These are phyloP conservation scores for Hyaloscypha hepaticicola DNA, from an alignment of 495 filamentous ascomycete genomes.

Conservation along the genomic window DNA sequence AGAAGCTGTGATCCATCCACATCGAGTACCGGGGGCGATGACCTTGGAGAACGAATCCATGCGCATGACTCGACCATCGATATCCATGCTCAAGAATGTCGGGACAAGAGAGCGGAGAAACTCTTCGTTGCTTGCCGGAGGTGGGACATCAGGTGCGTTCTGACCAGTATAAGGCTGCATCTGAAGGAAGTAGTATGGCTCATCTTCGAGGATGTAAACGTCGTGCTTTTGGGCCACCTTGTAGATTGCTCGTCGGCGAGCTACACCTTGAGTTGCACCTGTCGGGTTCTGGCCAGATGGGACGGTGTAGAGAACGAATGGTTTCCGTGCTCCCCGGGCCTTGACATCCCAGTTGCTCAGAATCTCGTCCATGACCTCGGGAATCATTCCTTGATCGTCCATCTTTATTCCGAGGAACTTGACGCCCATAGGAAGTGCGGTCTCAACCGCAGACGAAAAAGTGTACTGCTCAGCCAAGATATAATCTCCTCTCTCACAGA, in stretches of 20 bases:
- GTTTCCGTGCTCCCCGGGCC: constrained; percentile 62
- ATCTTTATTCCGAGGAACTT: constrained; percentile 70
- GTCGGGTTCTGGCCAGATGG: constrained; percentile 92
- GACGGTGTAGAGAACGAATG: constrained; percentile 77
- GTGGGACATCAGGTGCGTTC: constrained; percentile 41
- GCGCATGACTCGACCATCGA: constrained; percentile 64
- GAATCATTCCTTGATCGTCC: constrained; percentile 75
- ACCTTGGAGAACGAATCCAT: constrained; percentile 85
- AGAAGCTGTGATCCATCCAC: constrained; percentile 79
- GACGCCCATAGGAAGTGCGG: constrained; percentile 73
- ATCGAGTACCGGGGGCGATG: constrained; percentile 70
- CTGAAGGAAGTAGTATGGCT: constrained; percentile 96
- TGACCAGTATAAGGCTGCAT: constrained; percentile 78
- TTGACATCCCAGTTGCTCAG: constrained; percentile 30
- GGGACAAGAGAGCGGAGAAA: constrained; percentile 55
- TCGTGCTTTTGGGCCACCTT: constrained; percentile 77
- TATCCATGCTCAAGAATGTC: constrained; percentile 64
- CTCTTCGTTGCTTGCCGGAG: constrained; percentile 35
- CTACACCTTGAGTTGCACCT: constrained; percentile 70
- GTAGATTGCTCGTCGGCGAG: constrained; percentile 71
- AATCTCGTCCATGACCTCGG: constrained; percentile 39
- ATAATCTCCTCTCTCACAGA: constrained; percentile 68
- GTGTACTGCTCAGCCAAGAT: constrained; percentile 85
- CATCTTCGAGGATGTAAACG: constrained; percentile 87
- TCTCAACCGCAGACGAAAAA: constrained; percentile 80